Percentiles rank a stretch among this genome's conserved stretches.
Evolutionary conservation across 805 yeast species (phyloP).

Genomic region (Yamadazyma ubonensis): DNA sequence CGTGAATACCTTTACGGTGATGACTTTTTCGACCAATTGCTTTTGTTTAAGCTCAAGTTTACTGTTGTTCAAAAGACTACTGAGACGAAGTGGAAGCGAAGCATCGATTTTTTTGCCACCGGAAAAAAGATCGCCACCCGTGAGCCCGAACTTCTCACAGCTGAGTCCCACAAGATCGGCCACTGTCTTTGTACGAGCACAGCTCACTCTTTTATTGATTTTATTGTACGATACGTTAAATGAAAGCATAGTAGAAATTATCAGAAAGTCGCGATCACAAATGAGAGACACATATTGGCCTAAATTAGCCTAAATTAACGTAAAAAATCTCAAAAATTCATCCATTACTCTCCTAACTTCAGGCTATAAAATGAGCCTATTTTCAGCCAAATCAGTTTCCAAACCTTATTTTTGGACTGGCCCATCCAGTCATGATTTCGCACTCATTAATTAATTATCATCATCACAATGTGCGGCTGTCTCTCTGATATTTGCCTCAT

Average conservation of each 20-base stretch:
- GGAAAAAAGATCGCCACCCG: constrained; percentile 25
- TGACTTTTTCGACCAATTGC: constrained; percentile 9
- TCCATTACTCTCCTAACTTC: too few species aligned
- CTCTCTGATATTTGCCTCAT: constrained; percentile 57
- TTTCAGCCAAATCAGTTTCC: background rate
- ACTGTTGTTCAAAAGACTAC: constrained; percentile 33
- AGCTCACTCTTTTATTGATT: constrained; percentile 27
- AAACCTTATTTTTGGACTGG: too few species aligned
- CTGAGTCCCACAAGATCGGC: constrained; percentile 24
- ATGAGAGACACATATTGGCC: too few species aligned
- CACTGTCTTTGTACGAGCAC: constrained; percentile 26
- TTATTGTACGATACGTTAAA: constrained; percentile 26
- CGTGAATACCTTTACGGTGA: constrained; percentile 9
- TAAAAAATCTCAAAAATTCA: too few species aligned
- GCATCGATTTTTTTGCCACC: constrained; percentile 32
- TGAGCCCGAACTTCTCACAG: constrained; percentile 27
- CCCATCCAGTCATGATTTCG: too few species aligned
- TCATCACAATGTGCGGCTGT: constrained; percentile 25
- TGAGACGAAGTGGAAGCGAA: constrained; percentile 31
- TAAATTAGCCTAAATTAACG: too few species aligned
- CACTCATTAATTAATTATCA: constrained; percentile 1
- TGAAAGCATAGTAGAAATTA: too few species aligned
- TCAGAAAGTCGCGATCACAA: too few species aligned
- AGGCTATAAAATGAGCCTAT: too few species aligned
- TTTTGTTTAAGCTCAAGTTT: constrained; percentile 24